phyloP scores from a whole-genome alignment of 1,139 yeast genomes.

The Geotrichum cucujoidarum region DNA sequence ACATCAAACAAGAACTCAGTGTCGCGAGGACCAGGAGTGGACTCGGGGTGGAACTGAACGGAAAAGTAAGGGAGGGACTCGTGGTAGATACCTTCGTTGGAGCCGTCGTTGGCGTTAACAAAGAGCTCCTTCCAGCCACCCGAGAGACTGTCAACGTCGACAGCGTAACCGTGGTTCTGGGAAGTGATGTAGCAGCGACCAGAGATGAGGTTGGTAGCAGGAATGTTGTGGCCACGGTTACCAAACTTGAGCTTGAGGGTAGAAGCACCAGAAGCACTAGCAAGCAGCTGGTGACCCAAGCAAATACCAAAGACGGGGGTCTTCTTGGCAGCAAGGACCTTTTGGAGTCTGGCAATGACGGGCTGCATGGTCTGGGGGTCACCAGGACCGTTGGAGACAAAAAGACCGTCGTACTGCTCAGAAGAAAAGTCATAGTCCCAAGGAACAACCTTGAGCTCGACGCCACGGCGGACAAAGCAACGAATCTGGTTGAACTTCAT shows the following conservation, averaged over 20 bases:
- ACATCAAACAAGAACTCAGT: constrained; percentile 96
- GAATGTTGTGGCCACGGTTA: constrained; percentile 99
- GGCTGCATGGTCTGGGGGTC: constrained; percentile 84
- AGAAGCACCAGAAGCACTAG: constrained; percentile 92
- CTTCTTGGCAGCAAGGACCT: constrained; percentile 55
- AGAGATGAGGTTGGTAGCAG: constrained; percentile 86
- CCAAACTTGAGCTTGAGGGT: constrained; percentile 93
- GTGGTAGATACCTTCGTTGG: constrained; percentile 98
- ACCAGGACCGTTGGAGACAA: constrained; percentile 98
- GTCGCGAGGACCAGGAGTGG: constrained; percentile 99
- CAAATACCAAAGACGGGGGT: constrained; percentile 87
- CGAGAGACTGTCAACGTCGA: constrained; percentile 67
- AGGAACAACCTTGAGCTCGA: constrained; percentile 92
- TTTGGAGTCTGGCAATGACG: constrained; percentile 55
- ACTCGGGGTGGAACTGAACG: constrained; percentile 99
- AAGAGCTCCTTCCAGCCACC: constrained; percentile 90
- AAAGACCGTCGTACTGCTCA: constrained; percentile 86
- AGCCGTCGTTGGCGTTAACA: constrained; percentile 93
- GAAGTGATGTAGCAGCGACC: constrained; percentile 98
- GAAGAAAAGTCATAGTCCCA: constrained; percentile 79
- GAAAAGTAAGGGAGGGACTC: constrained; percentile 85
- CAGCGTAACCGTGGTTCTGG: constrained; percentile 98
- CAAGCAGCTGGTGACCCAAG: constrained; percentile 95
- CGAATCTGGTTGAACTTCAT: constrained; percentile 97
- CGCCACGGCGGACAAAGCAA: constrained; percentile 94